phyloP scores from a whole-genome alignment of 2,329 filamentous ascomycete genomes.

The Neocucurbitaria cava region DNA sequence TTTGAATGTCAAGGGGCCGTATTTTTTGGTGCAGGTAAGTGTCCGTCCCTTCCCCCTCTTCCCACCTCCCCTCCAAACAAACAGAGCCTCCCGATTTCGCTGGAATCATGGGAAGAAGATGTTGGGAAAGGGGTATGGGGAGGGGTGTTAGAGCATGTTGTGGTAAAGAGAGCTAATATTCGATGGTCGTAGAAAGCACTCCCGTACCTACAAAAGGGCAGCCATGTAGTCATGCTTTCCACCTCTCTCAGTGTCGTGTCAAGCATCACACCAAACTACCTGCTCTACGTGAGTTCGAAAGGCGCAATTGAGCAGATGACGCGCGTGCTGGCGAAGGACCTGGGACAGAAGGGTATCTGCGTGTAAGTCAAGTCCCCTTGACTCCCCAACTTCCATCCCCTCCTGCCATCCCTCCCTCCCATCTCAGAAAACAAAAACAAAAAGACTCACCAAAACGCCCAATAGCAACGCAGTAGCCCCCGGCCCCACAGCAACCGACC shows the following conservation, averaged over 20 bases:
- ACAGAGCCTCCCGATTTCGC: too few species aligned
- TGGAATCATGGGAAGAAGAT: too few species aligned
- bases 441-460: too few species aligned
- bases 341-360: slow-evolving; percentile 58
- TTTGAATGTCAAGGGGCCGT: slow-evolving; percentile 58
- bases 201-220: slow-evolving; percentile 23
- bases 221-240: slow-evolving; percentile 27
- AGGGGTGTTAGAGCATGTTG: too few species aligned
- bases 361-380: too few species aligned
- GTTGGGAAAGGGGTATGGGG: too few species aligned
- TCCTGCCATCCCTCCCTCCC: too few species aligned
- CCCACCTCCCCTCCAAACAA: too few species aligned
- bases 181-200: slow-evolving; percentile 30
- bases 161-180: too few species aligned
- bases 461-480: slow-evolving; percentile 57
- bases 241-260: slow-evolving; percentile 23
- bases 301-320: slow-evolving; percentile 67
- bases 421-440: too few species aligned
- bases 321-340: slow-evolving; percentile 62
- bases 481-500: slow-evolving; percentile 63
- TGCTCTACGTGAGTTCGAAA: slow-evolving; percentile 62
- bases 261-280: slow-evolving; percentile 29
- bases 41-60: too few species aligned
- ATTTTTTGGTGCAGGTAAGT: slow-evolving; percentile 23
- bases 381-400: too few species aligned